Evolutionary conservation across 306 rosid species (phyloP).

Genomic region (Prinsepia uniflora): DNA sequence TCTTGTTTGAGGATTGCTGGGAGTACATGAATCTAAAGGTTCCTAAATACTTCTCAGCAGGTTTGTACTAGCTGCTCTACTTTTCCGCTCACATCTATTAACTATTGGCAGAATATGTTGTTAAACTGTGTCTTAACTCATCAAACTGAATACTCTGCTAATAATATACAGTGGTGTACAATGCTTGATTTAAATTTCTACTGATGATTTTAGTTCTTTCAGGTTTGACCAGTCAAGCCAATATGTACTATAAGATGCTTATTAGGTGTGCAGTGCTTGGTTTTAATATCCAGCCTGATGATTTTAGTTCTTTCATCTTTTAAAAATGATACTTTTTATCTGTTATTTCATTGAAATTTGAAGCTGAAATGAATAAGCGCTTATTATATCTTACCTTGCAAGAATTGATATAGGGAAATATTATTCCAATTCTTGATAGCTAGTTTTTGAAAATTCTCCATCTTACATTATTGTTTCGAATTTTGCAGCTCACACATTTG

Average conservation of each 20-base stretch:
- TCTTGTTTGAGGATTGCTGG: slow-evolving; percentile 95
- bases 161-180: not conserved
- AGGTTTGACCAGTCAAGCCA: slow-evolving; percentile 91
- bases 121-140: not conserved
- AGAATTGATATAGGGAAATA: slow-evolving; percentile 1
- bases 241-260: slow-evolving; percentile 85
- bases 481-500: slow-evolving; percentile 71
- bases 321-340: slow-evolving; percentile 50
- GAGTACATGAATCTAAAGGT: slow-evolving; percentile 85
- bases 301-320: no score
- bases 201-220: slow-evolving; percentile 32
- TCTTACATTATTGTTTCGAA: slow-evolving; percentile 30
- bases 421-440: slow-evolving; percentile 16
- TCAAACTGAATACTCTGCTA: not conserved
- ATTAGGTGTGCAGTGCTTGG: no score
- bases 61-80: slow-evolving; percentile 32
- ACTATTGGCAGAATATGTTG: not conserved
- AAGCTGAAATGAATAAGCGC: not conserved
- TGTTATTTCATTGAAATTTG: not conserved
- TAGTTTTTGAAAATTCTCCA: slow-evolving; percentile 14
- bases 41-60: slow-evolving; percentile 92
- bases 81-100: not conserved
- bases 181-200: slow-evolving; percentile 2
- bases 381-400: not conserved
- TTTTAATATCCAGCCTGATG: no score